Evolutionary conservation across 164 flowering plant species (phyloP), one percentile per base, ranked within the genome.

Genomic region (Brasenia schreberi): DNA sequence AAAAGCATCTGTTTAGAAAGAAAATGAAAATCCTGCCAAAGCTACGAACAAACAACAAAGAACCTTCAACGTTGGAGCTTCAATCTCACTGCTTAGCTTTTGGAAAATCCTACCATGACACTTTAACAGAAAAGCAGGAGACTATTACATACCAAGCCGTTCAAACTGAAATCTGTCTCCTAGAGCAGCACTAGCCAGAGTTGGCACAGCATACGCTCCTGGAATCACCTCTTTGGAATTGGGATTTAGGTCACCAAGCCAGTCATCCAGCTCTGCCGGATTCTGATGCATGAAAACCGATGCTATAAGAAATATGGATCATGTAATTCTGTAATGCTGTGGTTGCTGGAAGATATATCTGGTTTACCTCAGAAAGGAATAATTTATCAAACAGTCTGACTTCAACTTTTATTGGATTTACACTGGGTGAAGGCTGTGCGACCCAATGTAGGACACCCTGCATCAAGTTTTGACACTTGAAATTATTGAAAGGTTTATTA

Each of bases 371-470:
- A 5, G 96, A 89, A 42, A 72, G 75, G 74, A 94, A 94, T 45
- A 91, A 80, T 65, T 80, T 91, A 45, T 94, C 96, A 73, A 91
- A 89, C 81, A 94, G 70, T 72, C 97, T 82, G 64, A 91, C 94
- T 81, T 94, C 96, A 72, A 91, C 90, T 72, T 81, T 82, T 44
- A 94, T 82, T 61, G 96, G 99, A 33, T 87, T 81, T 64, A 80
- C 82, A 43, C 96, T 94, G 0, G 86, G 83, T 65, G 88, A 79
- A 73, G 90, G 85, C 73, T 91, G 88, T 64, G 94, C 87, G 66
- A 92, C 97, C 99, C 99, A 95, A 70, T 95, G 99, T 49, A 95
- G 84, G 69, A 89, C 97, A 45, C 98, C 98, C 97, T 90, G 75
- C 44, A 70, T 42, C 61, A 65, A 23, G 56, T 67, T 67, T 33